Conservation (phyloP, 805 yeast genomes). For the Cyberlindnera misumaiensis region DNA sequence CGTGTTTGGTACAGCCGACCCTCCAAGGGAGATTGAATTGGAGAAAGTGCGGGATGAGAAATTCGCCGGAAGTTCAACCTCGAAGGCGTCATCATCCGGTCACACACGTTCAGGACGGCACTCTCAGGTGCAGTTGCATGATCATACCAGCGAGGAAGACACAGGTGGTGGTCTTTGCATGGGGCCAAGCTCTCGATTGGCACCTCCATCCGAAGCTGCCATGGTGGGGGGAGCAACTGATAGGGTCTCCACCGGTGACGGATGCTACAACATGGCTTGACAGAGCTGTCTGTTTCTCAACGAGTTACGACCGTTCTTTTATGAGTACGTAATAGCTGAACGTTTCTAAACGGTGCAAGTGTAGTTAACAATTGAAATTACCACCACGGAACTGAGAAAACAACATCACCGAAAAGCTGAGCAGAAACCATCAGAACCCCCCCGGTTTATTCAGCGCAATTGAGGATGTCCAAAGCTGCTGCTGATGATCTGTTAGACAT, state of each 20-base stretch:
- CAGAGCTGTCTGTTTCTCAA: conserved; percentile 16
- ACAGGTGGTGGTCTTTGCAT: no score
- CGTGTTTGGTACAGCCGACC: conserved; percentile 12
- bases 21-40: neutral
- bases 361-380: neutral
- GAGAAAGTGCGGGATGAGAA: conserved; percentile 1
- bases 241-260: no score
- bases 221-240: no score
- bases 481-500: conserved; percentile 10
- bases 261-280: conserved; percentile 13
- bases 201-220: no score
- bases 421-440: no score
- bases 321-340: no score
- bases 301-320: conserved; percentile 6
- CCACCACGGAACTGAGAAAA: no score
- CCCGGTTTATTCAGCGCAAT: no score
- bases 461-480: neutral
- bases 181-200: no score
- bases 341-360: no score
- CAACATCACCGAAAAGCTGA: no score
- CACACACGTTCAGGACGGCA: neutral
- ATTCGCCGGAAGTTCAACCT: neutral
- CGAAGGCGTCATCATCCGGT: neutral
- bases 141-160: no score
- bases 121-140: neutral